These are phyloP conservation scores for Botryotinia globosa DNA, from an alignment of 2,329 filamentous ascomycete species.

Conservation along the genomic window DNA sequence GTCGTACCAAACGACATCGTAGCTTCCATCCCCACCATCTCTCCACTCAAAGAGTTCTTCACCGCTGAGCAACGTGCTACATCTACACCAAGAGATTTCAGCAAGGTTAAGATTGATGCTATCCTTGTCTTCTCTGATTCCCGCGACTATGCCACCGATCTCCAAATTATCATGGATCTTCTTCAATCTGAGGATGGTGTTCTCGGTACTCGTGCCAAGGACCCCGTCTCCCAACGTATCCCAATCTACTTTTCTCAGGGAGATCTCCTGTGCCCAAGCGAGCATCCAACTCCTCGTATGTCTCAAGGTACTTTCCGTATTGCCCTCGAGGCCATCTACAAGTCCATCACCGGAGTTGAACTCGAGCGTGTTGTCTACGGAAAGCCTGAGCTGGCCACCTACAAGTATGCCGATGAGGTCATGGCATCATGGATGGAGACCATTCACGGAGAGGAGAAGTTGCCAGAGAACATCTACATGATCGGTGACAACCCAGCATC, in stretches of 20 bases:
- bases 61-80: constrained; percentile 64
- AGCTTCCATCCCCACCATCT: constrained; percentile 66
- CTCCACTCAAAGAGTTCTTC: constrained; percentile 64
- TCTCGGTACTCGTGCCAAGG: constrained; percentile 61
- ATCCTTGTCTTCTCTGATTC: constrained; percentile 75
- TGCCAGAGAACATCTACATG: constrained; percentile 66
- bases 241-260: constrained; percentile 72
- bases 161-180: constrained; percentile 74
- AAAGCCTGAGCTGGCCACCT: constrained; percentile 72
- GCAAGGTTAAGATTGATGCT: constrained; percentile 67
- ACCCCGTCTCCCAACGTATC: constrained; percentile 63
- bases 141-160: constrained; percentile 70
- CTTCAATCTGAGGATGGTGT: constrained; percentile 66
- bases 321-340: constrained; percentile 71
- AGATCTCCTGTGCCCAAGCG: constrained; percentile 62
- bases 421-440: constrained; percentile 72
- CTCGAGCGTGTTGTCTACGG: constrained; percentile 75
- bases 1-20: constrained; percentile 72
- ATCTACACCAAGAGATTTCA: constrained; percentile 61
- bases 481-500: constrained; percentile 72
- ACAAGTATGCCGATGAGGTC: constrained; percentile 75
- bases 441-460: constrained; percentile 60
- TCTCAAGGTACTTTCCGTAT: constrained; percentile 75
- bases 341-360: constrained; percentile 64
- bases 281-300: constrained; percentile 65